These are phyloP conservation scores for Tephrocybe rancida DNA, from an alignment of 768 basidiomycete species.

Conservation along the genomic window DNA sequence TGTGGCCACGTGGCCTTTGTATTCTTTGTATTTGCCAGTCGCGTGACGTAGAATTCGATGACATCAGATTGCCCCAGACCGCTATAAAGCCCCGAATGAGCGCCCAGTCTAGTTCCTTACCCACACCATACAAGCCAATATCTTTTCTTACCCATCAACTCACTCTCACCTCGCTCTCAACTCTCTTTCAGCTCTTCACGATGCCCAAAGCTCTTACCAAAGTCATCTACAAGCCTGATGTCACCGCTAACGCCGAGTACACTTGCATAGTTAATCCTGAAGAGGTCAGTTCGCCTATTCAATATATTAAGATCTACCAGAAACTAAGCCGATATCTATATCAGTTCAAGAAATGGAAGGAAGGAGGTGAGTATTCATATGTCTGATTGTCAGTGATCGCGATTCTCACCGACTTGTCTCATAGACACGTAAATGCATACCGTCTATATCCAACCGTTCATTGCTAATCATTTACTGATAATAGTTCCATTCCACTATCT, in stretches of 20 bases:
- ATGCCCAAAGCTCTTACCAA: conserved; percentile 59
- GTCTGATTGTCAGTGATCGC: conserved; percentile 18
- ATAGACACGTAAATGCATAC: conserved; percentile 65
- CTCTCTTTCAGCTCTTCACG: conserved; percentile 15
- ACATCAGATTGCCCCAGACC: conserved; percentile 22
- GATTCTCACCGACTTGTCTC: conserved; percentile 19
- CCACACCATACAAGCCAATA: conserved; percentile 1
- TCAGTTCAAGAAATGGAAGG: conserved; percentile 80
- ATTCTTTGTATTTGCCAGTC: conserved; percentile 14
- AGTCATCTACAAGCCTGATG: conserved; percentile 80
- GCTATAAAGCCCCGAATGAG: conserved; percentile 15
- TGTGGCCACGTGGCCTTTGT: conserved; percentile 9
- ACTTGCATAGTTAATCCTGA: conserved; percentile 65
- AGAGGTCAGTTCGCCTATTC: conserved; percentile 50
- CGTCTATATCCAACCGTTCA: neutral
- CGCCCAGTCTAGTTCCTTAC: neutral
- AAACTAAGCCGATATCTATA: conserved; percentile 8
- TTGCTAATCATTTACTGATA: conserved; percentile 14
- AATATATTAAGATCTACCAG: conserved; percentile 7
- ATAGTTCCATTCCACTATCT: conserved; percentile 69
- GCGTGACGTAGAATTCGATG: conserved; percentile 30
- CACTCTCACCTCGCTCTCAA: conserved; percentile 16
- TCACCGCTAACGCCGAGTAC: conserved; percentile 73
- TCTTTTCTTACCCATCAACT: conserved; percentile 10
- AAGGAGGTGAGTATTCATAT: conserved; percentile 58